phyloP scores from a whole-genome alignment of 768 basidiomycete species.

The Holtermannia corniformis region DNA sequence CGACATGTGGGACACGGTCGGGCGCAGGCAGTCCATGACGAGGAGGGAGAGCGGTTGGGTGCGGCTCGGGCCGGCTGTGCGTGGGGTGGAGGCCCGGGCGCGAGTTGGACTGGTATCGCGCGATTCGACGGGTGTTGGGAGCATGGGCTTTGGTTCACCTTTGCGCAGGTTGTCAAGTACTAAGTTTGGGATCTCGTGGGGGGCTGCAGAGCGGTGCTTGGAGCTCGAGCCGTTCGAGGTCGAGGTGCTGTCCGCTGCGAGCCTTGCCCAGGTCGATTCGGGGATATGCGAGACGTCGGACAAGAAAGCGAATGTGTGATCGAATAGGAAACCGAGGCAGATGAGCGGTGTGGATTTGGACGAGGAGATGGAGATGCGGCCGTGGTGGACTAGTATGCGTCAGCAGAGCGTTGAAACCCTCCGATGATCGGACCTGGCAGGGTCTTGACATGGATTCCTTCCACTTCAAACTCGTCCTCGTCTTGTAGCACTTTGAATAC shows the following conservation, averaged over 20 bases:
- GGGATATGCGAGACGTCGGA: slow-evolving; percentile 78
- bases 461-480: slow-evolving; percentile 57
- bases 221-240: slow-evolving; percentile 6
- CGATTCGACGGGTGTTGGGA: background rate
- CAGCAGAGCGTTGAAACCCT: no score
- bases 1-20: slow-evolving; percentile 55
- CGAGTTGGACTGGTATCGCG: no score
- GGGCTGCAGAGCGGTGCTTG: background rate
- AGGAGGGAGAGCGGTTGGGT: slow-evolving; percentile 48
- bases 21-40: slow-evolving; percentile 67
- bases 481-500: slow-evolving; percentile 73
- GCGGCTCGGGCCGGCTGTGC: slow-evolving; percentile 22
- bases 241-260: slow-evolving; percentile 2
- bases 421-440: slow-evolving; percentile 26
- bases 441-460: slow-evolving; percentile 39
- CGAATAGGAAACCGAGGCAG: slow-evolving; percentile 43
- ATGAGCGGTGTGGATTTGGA: slow-evolving; percentile 30
- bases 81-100: slow-evolving; percentile 29
- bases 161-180: slow-evolving; percentile 1
- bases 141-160: background rate
- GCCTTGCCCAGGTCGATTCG: slow-evolving; percentile 52
- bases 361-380: slow-evolving; percentile 2
- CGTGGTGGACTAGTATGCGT: slow-evolving; percentile 28
- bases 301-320: slow-evolving; percentile 61
- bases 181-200: background rate